Conservation (phyloP, 768 basidiomycete species). For the Asterophora lycoperdoides region DNA sequence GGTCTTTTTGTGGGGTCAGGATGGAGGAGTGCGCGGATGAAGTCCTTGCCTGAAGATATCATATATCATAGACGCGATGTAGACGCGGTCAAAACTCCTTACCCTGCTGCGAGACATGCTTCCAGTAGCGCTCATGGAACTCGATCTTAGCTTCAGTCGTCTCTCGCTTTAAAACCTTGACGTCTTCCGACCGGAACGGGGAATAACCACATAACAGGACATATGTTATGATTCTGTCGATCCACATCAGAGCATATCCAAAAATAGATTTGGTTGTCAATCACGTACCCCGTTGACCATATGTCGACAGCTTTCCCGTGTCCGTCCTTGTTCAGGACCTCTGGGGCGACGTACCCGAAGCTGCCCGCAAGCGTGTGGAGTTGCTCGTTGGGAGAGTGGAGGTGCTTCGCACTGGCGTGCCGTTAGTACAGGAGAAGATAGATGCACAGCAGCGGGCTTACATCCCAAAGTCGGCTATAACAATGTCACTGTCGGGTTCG, state of each 20-base stretch:
- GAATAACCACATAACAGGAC: conserved; percentile 93
- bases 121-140: conserved; percentile 95
- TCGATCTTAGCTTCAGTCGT: conserved; percentile 82
- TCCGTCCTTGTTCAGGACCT: conserved; percentile 73
- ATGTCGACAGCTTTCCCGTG: conserved; percentile 93
- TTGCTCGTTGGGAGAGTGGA: conserved; percentile 67
- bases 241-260: neutral
- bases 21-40: conserved; percentile 68
- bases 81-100: conserved; percentile 7
- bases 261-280: conserved; percentile 1
- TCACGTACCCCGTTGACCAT: conserved; percentile 83
- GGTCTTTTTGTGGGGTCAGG: conserved; percentile 68
- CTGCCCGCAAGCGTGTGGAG: conserved; percentile 72
- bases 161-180: conserved; percentile 70
- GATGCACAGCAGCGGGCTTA: conserved; percentile 29
- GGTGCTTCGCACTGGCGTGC: conserved; percentile 67
- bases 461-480: conserved; percentile 98
- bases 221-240: conserved; percentile 82
- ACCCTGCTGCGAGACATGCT: conserved; percentile 81
- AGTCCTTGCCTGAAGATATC: conserved; percentile 63
- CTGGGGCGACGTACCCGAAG: conserved; percentile 90
- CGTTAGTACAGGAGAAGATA: neutral
- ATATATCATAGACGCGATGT: too few relatives aligned
- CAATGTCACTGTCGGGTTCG: conserved; percentile 74
- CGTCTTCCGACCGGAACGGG: conserved; percentile 86